phyloP scores from a whole-genome alignment of 768 basidiomycete genomes.

The Mycena metata region DNA sequence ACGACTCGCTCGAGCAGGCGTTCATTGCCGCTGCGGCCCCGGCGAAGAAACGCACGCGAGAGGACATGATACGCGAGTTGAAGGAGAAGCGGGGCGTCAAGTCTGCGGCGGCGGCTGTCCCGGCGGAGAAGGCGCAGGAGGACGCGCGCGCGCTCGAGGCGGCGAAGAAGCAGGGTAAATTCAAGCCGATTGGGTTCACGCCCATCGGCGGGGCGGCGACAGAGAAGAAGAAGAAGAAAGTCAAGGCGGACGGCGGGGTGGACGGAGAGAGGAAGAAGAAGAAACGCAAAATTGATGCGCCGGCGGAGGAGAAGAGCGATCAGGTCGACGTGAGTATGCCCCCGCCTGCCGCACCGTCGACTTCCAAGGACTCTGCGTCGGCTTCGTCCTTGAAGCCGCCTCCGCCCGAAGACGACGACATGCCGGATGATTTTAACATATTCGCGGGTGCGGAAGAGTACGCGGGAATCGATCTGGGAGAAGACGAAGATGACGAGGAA shows the following conservation, averaged over 20 bases:
- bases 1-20: slow-evolving; percentile 85
- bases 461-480: slow-evolving; percentile 71
- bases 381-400: slow-evolving; percentile 42
- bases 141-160: slow-evolving; percentile 58
- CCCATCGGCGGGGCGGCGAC: slow-evolving; percentile 58
- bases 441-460: slow-evolving; percentile 91
- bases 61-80: slow-evolving; percentile 79
- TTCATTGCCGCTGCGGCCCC: slow-evolving; percentile 58
- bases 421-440: slow-evolving; percentile 80
- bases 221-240: slow-evolving; percentile 61
- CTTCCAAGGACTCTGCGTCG: slow-evolving; percentile 23
- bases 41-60: slow-evolving; percentile 79
- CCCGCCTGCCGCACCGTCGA: slow-evolving; percentile 14
- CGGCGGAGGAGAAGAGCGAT: slow-evolving; percentile 40
- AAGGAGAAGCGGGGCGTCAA: slow-evolving; percentile 70
- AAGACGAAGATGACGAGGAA: slow-evolving; percentile 61
- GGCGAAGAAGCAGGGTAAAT: slow-evolving; percentile 65
- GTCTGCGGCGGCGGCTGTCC: slow-evolving; percentile 23
- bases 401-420: slow-evolving; percentile 53
- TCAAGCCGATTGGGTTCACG: slow-evolving; percentile 76
- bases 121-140: slow-evolving; percentile 42
- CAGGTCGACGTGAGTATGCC: slow-evolving; percentile 42
- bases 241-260: slow-evolving; percentile 49
- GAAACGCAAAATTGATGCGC: slow-evolving; percentile 60
- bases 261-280: slow-evolving; percentile 72